phyloP scores from a whole-genome alignment of 257 asterid genomes.

The Solanum megistacrolobum region DNA sequence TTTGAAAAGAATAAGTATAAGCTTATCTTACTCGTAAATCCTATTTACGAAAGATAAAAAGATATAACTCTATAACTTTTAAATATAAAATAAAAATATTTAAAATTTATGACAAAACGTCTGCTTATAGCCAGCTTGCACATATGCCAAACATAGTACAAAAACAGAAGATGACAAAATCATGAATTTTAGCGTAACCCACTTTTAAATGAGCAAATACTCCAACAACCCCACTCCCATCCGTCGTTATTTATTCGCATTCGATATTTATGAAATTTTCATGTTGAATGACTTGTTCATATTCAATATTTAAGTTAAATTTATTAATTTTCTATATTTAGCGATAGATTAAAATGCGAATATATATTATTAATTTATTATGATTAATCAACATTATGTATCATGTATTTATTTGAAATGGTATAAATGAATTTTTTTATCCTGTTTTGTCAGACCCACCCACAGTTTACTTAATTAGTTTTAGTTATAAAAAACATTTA shows the following conservation, averaged over 20 bases:
- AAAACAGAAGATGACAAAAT: neutral
- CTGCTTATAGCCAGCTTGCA: neutral
- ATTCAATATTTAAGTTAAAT: rapidly evolving
- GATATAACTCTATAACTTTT: neutral
- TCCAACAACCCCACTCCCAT: neutral
- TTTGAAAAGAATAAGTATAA: no score
- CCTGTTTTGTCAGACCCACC: neutral
- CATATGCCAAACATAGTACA: no score
- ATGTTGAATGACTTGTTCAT: neutral
- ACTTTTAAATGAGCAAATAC: neutral
- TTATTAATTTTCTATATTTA: neutral
- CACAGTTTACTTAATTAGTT: neutral
- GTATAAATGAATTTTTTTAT: neutral
- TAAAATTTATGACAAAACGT: neutral
- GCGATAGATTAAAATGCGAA: neutral
- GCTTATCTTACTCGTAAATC: neutral
- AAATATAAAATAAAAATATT: neutral
- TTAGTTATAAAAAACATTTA: neutral
- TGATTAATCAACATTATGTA: neutral
- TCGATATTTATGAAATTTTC: neutral
- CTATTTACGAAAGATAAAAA: neutral
- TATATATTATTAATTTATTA: neutral
- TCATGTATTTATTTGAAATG: neutral
- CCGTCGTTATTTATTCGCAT: neutral
- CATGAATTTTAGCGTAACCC: neutral